A percentile compares a stretch with the other conserved stretches of the same genome.
phyloP scores from a whole-genome alignment of 2,329 filamentous ascomycete genomes.

The Emergomyces orientalis region DNA sequence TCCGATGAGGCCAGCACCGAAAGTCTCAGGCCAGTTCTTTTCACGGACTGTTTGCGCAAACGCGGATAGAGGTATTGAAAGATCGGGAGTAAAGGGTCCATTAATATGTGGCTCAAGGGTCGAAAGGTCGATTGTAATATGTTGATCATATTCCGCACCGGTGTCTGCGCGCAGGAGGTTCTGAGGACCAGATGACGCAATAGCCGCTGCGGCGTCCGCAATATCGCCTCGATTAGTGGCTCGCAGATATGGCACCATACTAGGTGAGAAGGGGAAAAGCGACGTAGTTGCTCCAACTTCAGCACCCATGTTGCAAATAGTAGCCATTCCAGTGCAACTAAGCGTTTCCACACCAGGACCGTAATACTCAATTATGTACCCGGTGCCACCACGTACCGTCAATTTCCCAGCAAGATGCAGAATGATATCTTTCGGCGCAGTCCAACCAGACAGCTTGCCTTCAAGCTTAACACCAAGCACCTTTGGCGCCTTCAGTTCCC shows the following conservation, averaged over 20 bases:
- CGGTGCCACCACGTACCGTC: slow-evolving; percentile 88
- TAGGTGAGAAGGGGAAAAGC: slow-evolving; percentile 82
- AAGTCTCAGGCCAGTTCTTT: slow-evolving; percentile 81
- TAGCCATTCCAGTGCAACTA: slow-evolving; percentile 88
- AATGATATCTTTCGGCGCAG: slow-evolving; percentile 92
- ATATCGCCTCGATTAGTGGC: slow-evolving; percentile 70
- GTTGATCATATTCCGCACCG: slow-evolving; percentile 76
- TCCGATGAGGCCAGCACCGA: slow-evolving; percentile 89
- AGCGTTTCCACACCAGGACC: slow-evolving; percentile 82
- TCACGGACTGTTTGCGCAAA: slow-evolving; percentile 78
- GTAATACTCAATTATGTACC: slow-evolving; percentile 89
- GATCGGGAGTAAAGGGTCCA: slow-evolving; percentile 89
- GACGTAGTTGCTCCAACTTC: slow-evolving; percentile 95
- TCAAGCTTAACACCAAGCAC: slow-evolving; percentile 76
- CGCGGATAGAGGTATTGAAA: slow-evolving; percentile 82
- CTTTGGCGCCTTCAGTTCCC: slow-evolving; percentile 93
- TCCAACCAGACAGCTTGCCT: slow-evolving; percentile 80
- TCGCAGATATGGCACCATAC: slow-evolving; percentile 74
- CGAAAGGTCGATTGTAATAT: slow-evolving; percentile 84
- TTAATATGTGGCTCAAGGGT: slow-evolving; percentile 92
- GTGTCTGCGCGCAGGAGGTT: slow-evolving; percentile 68
- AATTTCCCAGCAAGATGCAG: slow-evolving; percentile 78
- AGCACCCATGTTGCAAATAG: slow-evolving; percentile 75
- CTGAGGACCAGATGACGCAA: slow-evolving; percentile 49
- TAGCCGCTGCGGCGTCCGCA: slow-evolving; percentile 55